These are phyloP conservation scores for Albugo candida DNA, from an alignment of 352 stramenopile species.

Conservation along the genomic window DNA sequence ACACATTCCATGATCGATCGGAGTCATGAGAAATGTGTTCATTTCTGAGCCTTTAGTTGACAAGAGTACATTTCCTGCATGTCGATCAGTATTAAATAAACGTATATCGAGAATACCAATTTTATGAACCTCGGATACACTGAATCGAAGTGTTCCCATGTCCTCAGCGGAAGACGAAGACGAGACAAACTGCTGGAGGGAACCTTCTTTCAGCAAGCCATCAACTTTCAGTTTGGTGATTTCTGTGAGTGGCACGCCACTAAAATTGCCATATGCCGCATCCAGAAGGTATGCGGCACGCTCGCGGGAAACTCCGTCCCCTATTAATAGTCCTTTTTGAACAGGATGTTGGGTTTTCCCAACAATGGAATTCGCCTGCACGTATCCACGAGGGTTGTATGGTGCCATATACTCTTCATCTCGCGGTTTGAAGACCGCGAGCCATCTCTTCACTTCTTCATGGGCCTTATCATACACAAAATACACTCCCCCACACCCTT, in stretches of 20 bases:
- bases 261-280: constrained; percentile 57
- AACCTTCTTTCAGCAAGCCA: constrained; percentile 54
- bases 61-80: constrained; percentile 75
- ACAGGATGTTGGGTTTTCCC: constrained; percentile 60
- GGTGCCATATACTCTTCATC: constrained; percentile 98
- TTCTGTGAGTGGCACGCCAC: constrained; percentile 60
- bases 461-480: constrained; percentile 15
- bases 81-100: constrained; percentile 79
- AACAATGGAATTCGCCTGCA: constrained; percentile 64
- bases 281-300: constrained; percentile 71
- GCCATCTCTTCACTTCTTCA: constrained; percentile 11
- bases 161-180: constrained; percentile 76
- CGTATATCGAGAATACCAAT: constrained; percentile 75
- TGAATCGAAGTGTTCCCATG: constrained; percentile 73
- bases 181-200: constrained; percentile 63
- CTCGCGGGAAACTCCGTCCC: constrained; percentile 67
- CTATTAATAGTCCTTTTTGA: constrained; percentile 74
- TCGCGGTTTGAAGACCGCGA: constrained; percentile 92
- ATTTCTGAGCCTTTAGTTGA: constrained; percentile 12
- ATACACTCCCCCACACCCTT: constrained; percentile 67
- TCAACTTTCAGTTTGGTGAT: constrained; percentile 42
- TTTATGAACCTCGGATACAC: constrained; percentile 74
- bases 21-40: constrained; percentile 63
- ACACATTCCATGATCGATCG: constrained; percentile 79
- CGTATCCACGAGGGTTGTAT: constrained; percentile 94